These are phyloP conservation scores for Collybia mongolica DNA, from an alignment of 768 basidiomycete species.

Conservation along the genomic window DNA sequence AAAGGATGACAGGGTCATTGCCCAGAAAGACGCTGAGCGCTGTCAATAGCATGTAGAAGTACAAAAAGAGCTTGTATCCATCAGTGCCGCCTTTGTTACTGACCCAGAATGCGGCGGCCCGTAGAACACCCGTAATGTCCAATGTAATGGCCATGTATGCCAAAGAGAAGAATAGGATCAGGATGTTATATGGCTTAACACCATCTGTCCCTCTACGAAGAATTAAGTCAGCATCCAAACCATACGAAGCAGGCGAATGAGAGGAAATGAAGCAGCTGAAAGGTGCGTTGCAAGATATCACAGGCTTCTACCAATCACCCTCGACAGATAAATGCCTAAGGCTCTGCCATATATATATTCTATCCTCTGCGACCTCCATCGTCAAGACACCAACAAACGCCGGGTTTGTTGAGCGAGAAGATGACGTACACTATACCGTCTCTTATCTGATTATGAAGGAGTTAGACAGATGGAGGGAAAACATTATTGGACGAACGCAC, in stretches of 20 bases:
- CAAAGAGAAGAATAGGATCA: constrained; percentile 88
- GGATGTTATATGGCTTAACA: constrained; percentile 88
- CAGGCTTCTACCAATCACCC: background rate
- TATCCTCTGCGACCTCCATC: too few relatives aligned
- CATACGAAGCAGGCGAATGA: background rate
- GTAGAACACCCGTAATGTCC: constrained; percentile 75
- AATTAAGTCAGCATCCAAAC: background rate
- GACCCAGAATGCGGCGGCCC: constrained; percentile 88
- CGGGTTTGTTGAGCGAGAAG: constrained; percentile 6
- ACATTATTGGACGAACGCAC: background rate
- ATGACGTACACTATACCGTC: constrained; percentile 67
- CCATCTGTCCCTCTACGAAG: constrained; percentile 42
- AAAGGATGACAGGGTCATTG: constrained; percentile 92
- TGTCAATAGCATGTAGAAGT: constrained; percentile 84
- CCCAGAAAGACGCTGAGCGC: constrained; percentile 78
- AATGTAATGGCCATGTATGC: constrained; percentile 93
- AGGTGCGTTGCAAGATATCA: background rate
- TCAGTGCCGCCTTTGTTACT: constrained; percentile 74
- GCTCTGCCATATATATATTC: too few relatives aligned
- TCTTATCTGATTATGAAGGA: constrained; percentile 41
- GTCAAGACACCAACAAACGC: too few relatives aligned
- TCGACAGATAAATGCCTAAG: background rate
- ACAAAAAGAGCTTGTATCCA: constrained; percentile 71
- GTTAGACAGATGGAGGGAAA: too few relatives aligned
- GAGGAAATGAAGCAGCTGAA: background rate